These are phyloP conservation scores for Annona cherimola DNA, from an alignment of 164 flowering plant species.

Conservation along the genomic window DNA sequence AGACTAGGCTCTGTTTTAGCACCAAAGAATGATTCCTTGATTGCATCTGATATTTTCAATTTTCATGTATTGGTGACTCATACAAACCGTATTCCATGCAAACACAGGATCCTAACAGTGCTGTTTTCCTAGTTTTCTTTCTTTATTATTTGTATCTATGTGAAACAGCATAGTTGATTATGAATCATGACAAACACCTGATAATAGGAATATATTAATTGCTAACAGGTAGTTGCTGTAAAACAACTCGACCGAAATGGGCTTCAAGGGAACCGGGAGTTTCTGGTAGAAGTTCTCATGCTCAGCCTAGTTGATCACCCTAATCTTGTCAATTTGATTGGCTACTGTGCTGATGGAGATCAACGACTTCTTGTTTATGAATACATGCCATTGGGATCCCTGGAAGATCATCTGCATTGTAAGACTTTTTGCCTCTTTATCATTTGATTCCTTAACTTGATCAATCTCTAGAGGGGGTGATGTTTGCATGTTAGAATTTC, in stretches of 20 bases:
- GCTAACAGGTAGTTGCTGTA: conserved; percentile 33
- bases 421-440: not conserved
- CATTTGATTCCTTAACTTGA: not conserved
- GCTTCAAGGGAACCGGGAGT: conserved; percentile 38
- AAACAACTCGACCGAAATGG: conserved; percentile 36
- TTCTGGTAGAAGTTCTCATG: conserved; percentile 39
- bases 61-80: too few relatives aligned
- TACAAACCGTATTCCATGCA: too few relatives aligned
- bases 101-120: too few relatives aligned
- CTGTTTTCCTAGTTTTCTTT: too few relatives aligned
- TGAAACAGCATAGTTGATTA: too few relatives aligned
- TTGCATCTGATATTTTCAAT: too few relatives aligned
- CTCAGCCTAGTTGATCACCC: conserved; percentile 37
- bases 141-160: too few relatives aligned
- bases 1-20: too few relatives aligned
- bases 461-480: not conserved
- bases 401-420: conserved; percentile 43
- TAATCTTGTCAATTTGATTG: conserved; percentile 36
- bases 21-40: too few relatives aligned
- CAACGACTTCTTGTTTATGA: conserved; percentile 41
- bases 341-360: conserved; percentile 41
- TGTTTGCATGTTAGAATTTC: not conserved
- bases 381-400: conserved; percentile 36
- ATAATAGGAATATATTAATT: too few relatives aligned
- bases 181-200: too few relatives aligned